Conservation (phyloP, 805 yeast species). For the Metschnikowia reukaufii region DNA sequence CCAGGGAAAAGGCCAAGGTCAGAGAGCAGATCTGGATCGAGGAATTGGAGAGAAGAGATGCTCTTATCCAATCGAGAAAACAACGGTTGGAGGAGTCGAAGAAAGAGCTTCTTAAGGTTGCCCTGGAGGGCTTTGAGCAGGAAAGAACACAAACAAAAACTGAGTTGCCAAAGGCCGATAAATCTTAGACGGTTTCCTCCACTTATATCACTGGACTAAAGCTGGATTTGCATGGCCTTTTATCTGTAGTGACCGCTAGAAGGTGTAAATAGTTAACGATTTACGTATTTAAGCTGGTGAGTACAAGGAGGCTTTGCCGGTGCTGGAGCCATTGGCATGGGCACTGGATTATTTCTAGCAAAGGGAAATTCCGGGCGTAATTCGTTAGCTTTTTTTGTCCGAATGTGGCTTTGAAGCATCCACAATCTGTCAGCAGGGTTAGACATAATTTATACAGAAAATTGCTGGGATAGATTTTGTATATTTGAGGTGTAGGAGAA, state of each 20-base stretch:
- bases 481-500: too few relatives aligned
- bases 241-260: not conserved
- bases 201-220: too few relatives aligned
- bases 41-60: constrained; percentile 85
- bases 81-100: constrained; percentile 60
- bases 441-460: constrained; percentile 13
- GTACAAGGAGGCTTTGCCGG: not conserved
- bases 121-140: constrained; percentile 34
- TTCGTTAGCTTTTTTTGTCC: constrained; percentile 14
- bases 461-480: too few relatives aligned
- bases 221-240: not conserved
- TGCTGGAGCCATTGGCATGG: not conserved
- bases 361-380: constrained; percentile 20
- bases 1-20: constrained; percentile 75
- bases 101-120: constrained; percentile 38
- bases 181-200: not conserved
- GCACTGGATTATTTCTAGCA: constrained; percentile 1
- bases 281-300: constrained; percentile 2
- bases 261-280: constrained; percentile 11
- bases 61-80: constrained; percentile 64
- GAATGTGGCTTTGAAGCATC: constrained; percentile 22
- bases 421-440: constrained; percentile 19
- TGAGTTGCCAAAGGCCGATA: not conserved
- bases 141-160: constrained; percentile 11
- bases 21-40: constrained; percentile 89